phyloP scores from a whole-genome alignment of 2,329 filamentous ascomycete genomes.

The Ophiocordyceps camponoti-floridani region DNA sequence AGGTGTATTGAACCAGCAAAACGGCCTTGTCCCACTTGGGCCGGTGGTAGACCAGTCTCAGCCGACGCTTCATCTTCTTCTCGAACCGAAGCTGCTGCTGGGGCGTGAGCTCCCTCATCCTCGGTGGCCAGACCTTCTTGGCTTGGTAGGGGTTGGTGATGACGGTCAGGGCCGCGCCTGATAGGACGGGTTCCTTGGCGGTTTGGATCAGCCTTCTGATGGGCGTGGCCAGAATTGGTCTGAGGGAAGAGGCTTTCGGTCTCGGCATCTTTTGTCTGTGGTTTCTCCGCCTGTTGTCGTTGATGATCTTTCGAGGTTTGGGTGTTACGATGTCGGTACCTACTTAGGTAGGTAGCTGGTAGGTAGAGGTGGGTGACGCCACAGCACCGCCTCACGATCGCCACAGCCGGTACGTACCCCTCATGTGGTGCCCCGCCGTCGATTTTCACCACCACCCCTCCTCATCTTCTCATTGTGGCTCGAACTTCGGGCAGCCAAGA shows the following conservation, averaged over 20 bases:
- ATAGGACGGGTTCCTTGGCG: slow-evolving; percentile 10
- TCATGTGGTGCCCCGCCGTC: slow-evolving; percentile 11
- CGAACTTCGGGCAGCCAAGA: background rate
- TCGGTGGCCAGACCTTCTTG: slow-evolving; percentile 62
- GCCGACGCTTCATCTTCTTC: slow-evolving; percentile 57
- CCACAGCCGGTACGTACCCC: slow-evolving; percentile 3
- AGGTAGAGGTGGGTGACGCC: background rate
- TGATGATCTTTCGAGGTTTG: no score
- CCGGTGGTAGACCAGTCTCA: slow-evolving; percentile 40
- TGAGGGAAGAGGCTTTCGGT: background rate
- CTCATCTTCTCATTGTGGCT: background rate
- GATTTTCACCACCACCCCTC: slow-evolving; percentile 20
- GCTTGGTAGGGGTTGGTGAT: slow-evolving; percentile 37
- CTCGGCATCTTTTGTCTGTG: no score
- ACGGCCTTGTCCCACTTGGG: slow-evolving; percentile 48
- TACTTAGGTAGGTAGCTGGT: no score
- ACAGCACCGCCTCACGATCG: slow-evolving; percentile 7
- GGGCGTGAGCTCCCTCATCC: slow-evolving; percentile 49
- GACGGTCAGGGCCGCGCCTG: slow-evolving; percentile 19
- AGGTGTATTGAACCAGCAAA: slow-evolving; percentile 44
- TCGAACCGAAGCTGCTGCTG: slow-evolving; percentile 66
- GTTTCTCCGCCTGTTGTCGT: no score
- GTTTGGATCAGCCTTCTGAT: slow-evolving; percentile 15
- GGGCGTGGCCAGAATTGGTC: slow-evolving; percentile 15
- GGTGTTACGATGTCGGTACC: no score